Base-by-base conservation (phyloP, 768 basidiomycete species). In the Lactarius tabidus region DNA sequence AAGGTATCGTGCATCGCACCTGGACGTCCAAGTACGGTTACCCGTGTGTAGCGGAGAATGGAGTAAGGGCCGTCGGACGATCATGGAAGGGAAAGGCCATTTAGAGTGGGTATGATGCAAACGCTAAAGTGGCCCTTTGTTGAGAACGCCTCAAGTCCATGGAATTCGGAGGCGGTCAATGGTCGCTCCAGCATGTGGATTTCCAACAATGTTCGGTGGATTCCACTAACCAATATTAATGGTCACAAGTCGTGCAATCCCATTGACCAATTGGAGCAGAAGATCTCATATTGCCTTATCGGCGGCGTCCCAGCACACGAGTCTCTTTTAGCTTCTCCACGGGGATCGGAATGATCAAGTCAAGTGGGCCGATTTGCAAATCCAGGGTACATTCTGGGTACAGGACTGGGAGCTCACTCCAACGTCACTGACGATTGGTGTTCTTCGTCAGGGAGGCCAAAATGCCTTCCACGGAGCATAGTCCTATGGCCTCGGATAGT, bases 21-120 rank as follows among this genome's bases (percentile, higher is more conserved):
- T 20, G 38, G 35, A 45, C 20, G 57, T 29, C 10, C 39, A 41
- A 28, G 52, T 3, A 39, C 38, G 45, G 12, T 18, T 28, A 54
- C 35, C 62, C 62, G 62, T 14, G 20, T 23, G 45, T 17, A 45
- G 39, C 62, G 62, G 62, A 63, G 26, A 57, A 63, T 63, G 43
- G 23, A 18, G 55, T 63, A 63, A 63, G 43, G 20, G 54, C 8
- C 7, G 15, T 43, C 6, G 29, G 61, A 45, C 41, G 61, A 56
- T 62, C 61, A 28, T 53, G 54, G 41, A 63, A 51, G 29, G 26
- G 26, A 7, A 51, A 18, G 31, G 15, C 62, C 43, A 56, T 62
- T 62, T 57, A 33, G 18, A 43, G 62, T n/a, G 35, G 28, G 20
- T 18, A 54, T 29, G 15, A 41, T 38, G 61, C 23, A 39, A 62